Percentiles rank a stretch among this genome's conserved stretches.
Evolutionary conservation across 2,329 filamentous ascomycete genomes (phyloP).

Genomic region (Hortaea werneckii): DNA sequence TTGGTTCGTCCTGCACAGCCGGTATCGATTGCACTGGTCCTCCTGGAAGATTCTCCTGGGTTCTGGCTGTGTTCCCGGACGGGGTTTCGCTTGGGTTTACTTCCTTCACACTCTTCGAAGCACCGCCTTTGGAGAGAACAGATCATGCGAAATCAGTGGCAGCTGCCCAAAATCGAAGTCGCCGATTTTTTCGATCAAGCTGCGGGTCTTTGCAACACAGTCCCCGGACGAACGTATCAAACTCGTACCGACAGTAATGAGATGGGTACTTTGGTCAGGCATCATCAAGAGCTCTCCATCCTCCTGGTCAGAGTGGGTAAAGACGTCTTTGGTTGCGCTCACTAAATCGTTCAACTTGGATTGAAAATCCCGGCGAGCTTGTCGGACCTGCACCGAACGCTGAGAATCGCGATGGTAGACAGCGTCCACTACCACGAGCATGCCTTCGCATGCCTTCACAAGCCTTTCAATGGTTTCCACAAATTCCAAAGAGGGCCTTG

Average conservation of each 20-base stretch:
- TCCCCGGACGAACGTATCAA: conserved; percentile 72
- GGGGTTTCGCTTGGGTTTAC: neutral
- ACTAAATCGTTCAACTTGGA: conserved; percentile 71
- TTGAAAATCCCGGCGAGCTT: conserved; percentile 67
- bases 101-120: neutral
- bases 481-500: conserved; percentile 78
- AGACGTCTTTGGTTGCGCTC: conserved; percentile 67
- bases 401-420: conserved; percentile 69
- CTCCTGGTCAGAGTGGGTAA: conserved; percentile 57
- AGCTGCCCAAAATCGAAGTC: conserved; percentile 18
- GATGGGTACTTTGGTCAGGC: conserved; percentile 35
- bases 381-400: conserved; percentile 55
- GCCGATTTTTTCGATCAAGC: conserved; percentile 68
- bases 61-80: neutral
- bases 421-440: conserved; percentile 70
- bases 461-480: conserved; percentile 74
- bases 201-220: conserved; percentile 77
- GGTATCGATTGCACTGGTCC: neutral
- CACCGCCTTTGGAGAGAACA: neutral
- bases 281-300: conserved; percentile 68
- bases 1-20: neutral
- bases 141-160: neutral
- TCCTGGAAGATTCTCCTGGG: neutral
- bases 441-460: conserved; percentile 66
- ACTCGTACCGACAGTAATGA: conserved; percentile 20